phyloP scores from a whole-genome alignment of 768 basidiomycete species.

The Pisolithus sp. region DNA sequence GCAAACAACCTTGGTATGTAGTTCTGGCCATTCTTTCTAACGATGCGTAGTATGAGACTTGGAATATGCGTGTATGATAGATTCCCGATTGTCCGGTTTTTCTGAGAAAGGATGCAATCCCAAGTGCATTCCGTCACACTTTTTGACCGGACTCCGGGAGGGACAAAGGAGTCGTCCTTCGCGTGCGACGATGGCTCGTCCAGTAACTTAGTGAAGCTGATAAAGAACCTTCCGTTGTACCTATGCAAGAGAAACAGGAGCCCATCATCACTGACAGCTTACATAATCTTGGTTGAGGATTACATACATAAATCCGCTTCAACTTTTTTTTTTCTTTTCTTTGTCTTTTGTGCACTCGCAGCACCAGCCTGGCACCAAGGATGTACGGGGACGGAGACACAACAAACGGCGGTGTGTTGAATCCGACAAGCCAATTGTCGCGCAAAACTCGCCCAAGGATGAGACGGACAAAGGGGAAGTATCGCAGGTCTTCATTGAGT shows the following conservation, averaged over 20 bases:
- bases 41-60: too few relatives aligned
- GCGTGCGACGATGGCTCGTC: conserved; percentile 58
- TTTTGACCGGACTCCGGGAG: too few relatives aligned
- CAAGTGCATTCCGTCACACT: too few relatives aligned
- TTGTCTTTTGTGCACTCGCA: neutral
- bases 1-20: neutral
- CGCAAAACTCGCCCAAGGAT: neutral
- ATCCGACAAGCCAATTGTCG: conserved; percentile 6
- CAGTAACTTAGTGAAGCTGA: conserved; percentile 40
- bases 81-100: too few relatives aligned
- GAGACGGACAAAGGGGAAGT: conserved; percentile 17
- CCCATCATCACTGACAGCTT: too few relatives aligned
- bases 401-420: conserved; percentile 61
- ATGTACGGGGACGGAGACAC: conserved; percentile 61
- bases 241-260: too few relatives aligned
- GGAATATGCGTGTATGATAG: too few relatives aligned
- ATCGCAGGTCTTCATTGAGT: neutral
- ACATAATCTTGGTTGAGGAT: conserved; percentile 9
- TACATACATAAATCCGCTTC: too few relatives aligned
- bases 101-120: too few relatives aligned
- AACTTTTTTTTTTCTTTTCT: neutral
- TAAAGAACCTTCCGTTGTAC: conserved; percentile 69
- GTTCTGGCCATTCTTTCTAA: too few relatives aligned
- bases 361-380: conserved; percentile 37
- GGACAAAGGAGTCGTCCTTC: too few relatives aligned